A percentile compares a stretch with the other conserved stretches of the same genome.
phyloP scores from a whole-genome alignment of 768 basidiomycete genomes.

The Agaricus subrufescens region DNA sequence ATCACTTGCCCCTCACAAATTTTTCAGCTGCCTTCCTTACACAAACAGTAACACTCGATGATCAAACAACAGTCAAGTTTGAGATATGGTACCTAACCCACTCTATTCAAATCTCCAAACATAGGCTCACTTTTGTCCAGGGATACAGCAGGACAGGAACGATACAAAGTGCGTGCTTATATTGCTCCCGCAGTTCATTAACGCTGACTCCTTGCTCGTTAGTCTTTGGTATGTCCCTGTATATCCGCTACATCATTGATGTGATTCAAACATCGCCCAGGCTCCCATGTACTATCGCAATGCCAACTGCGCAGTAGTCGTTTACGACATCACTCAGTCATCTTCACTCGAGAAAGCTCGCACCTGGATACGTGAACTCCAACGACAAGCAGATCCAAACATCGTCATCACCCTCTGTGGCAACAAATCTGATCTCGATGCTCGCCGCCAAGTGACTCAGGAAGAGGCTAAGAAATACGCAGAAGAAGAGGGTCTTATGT shows the following conservation, averaged over 20 bases:
- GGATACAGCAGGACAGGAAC: slow-evolving; percentile 96
- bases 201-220: slow-evolving; percentile 10
- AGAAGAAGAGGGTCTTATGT: slow-evolving; percentile 89
- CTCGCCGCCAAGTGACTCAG: slow-evolving; percentile 78
- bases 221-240: slow-evolving; percentile 36
- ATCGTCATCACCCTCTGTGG: slow-evolving; percentile 96
- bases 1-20: slow-evolving; percentile 14
- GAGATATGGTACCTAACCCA: slow-evolving; percentile 77
- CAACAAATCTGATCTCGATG: slow-evolving; percentile 88
- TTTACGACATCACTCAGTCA: slow-evolving; percentile 93
- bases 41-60: slow-evolving; percentile 91
- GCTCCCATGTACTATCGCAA: slow-evolving; percentile 98
- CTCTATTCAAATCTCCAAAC: not conserved
- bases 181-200: slow-evolving; percentile 10
- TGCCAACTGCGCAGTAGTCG: slow-evolving; percentile 90
- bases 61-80: slow-evolving; percentile 92
- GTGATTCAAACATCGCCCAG: slow-evolving; percentile 28
- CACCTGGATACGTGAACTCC: slow-evolving; percentile 94
- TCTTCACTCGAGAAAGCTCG: slow-evolving; percentile 93
- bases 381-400: slow-evolving; percentile 95
- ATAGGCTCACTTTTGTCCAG: slow-evolving; percentile 30
- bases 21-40: slow-evolving; percentile 89
- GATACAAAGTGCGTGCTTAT: slow-evolving; percentile 68
- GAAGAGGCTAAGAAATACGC: slow-evolving; percentile 93
- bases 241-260: slow-evolving; percentile 23